A percentile compares a stretch with the other conserved stretches of the same genome.
These are phyloP conservation scores for Tolypocladium inflatum DNA, from an alignment of 2,329 filamentous ascomycete genomes.

Conservation along the genomic window DNA sequence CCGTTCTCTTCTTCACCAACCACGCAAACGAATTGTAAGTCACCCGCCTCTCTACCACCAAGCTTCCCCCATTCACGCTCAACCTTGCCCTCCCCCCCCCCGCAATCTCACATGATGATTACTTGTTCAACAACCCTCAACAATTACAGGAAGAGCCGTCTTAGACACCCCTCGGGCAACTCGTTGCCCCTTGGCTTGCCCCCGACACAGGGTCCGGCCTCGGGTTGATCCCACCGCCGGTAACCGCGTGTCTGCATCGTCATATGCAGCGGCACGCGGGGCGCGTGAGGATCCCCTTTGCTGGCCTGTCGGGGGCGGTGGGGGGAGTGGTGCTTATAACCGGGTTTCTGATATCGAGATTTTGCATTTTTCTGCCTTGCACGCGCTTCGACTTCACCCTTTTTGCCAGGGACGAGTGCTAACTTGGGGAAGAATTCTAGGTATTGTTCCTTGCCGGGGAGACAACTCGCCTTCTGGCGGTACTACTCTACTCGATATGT, in stretches of 20 bases:
- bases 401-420: not conserved
- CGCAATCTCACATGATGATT: conserved; percentile 28
- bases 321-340: conserved; percentile 34
- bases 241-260: conserved; percentile 18
- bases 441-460: not conserved
- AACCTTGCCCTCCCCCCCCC: not conserved
- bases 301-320: conserved; percentile 20
- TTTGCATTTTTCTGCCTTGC: conserved; percentile 2
- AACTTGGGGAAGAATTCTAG: conserved; percentile 1
- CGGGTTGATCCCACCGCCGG: conserved; percentile 8
- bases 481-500: not conserved
- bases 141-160: conserved; percentile 36
- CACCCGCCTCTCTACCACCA: not conserved
- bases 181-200: conserved; percentile 8
- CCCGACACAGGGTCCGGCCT: not conserved
- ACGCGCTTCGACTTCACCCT: not conserved
- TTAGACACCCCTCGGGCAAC: conserved; percentile 26
- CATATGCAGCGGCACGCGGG: conserved; percentile 19
- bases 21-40: not conserved
- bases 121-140: conserved; percentile 27
- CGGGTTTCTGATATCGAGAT: conserved; percentile 34
- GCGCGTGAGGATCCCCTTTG: conserved; percentile 9
- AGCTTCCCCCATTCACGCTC: not conserved
- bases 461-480: not conserved
- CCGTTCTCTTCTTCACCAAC: not conserved